phyloP scores from a whole-genome alignment of 805 yeast genomes.

The Zygotorulaspora sp. region DNA sequence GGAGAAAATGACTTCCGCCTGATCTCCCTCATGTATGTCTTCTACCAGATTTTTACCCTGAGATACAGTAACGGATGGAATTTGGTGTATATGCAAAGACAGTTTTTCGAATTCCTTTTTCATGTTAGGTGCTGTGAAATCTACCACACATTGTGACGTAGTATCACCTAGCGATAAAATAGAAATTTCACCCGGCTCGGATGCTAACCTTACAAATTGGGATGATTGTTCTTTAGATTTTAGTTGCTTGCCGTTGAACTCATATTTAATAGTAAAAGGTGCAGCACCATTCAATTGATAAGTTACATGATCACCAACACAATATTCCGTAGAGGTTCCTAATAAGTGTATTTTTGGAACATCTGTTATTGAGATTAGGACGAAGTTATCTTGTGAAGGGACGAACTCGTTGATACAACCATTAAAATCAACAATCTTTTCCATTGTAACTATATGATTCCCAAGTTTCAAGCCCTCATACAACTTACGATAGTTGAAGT shows the following conservation, averaged over 20 bases:
- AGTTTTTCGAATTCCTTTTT: slow-evolving; percentile 33
- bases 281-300: slow-evolving; percentile 73
- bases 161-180: slow-evolving; percentile 71
- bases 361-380: slow-evolving; percentile 62
- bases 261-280: slow-evolving; percentile 73
- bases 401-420: slow-evolving; percentile 58
- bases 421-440: slow-evolving; percentile 56
- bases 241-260: slow-evolving; percentile 59
- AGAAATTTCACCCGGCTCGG: slow-evolving; percentile 71
- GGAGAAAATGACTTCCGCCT: slow-evolving; percentile 77
- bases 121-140: slow-evolving; percentile 43
- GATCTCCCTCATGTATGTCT: slow-evolving; percentile 92
- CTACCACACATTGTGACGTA: slow-evolving; percentile 64
- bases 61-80: slow-evolving; percentile 76
- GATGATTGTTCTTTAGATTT: slow-evolving; percentile 49
- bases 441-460: slow-evolving; percentile 56
- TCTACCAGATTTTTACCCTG: slow-evolving; percentile 72
- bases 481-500: slow-evolving; percentile 40
- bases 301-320: slow-evolving; percentile 89
- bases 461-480: slow-evolving; percentile 62
- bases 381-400: slow-evolving; percentile 35
- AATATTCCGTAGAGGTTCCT: slow-evolving; percentile 48
- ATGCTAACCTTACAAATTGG: slow-evolving; percentile 65
- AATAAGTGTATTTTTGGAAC: slow-evolving; percentile 60
- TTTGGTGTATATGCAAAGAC: slow-evolving; percentile 45